phyloP scores from a whole-genome alignment of 352 stramenopile genomes.

The Globisporangium alternatum region DNA sequence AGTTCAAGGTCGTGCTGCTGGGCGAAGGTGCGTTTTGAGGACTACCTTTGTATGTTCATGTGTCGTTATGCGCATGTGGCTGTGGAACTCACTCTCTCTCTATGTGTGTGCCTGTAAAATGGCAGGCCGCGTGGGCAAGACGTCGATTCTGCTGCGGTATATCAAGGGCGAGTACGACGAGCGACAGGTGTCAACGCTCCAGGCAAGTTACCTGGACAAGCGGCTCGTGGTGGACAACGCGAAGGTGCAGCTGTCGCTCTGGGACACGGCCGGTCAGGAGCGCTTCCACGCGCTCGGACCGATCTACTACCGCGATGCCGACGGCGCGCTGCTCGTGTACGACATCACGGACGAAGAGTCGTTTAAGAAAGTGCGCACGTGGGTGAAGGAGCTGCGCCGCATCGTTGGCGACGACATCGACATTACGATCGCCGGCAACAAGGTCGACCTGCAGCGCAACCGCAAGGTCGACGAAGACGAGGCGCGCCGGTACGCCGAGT shows the following conservation, averaged over 20 bases:
- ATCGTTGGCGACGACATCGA: constrained; percentile 91
- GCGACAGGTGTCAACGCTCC: constrained; percentile 88
- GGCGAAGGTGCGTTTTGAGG: constrained; percentile 61
- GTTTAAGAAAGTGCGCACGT: constrained; percentile 91
- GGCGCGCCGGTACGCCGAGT: constrained; percentile 80
- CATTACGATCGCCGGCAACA: constrained; percentile 93
- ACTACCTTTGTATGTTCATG: neutral
- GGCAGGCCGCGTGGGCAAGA: constrained; percentile 93
- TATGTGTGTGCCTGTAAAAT: neutral
- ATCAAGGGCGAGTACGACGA: constrained; percentile 93
- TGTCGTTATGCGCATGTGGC: neutral
- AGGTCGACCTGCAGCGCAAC: constrained; percentile 88
- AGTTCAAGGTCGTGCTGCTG: constrained; percentile 85
- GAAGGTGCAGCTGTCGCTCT: constrained; percentile 81
- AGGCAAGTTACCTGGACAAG: constrained; percentile 94
- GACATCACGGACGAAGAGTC: constrained; percentile 91
- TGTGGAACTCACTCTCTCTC: neutral
- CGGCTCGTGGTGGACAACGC: constrained; percentile 79
- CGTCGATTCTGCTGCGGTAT: constrained; percentile 93
- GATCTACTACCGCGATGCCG: constrained; percentile 90
- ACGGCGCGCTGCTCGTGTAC: constrained; percentile 89
- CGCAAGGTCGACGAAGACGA: constrained; percentile 87
- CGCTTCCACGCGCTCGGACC: constrained; percentile 84
- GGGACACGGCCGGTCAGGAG: constrained; percentile 87
- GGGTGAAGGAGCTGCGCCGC: constrained; percentile 90